Percentiles rank a stretch among this genome's conserved stretches.
Conservation (phyloP, 2,329 filamentous ascomycete genomes). For the Trichothecium sympodiale region DNA sequence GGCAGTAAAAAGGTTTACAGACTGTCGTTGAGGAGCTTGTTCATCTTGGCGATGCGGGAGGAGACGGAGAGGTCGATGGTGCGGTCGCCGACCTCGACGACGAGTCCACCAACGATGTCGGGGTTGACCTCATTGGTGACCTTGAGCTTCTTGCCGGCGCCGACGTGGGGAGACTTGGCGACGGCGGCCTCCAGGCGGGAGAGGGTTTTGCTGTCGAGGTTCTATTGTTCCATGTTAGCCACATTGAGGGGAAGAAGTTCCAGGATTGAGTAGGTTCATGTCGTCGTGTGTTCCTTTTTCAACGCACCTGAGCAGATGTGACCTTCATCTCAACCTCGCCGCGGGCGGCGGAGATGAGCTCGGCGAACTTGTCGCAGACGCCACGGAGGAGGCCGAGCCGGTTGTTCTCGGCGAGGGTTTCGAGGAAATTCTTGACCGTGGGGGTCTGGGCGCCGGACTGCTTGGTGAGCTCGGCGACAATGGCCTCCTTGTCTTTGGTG, state of each 20-base stretch:
- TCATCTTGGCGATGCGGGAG: conserved; percentile 91
- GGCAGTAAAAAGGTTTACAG: conserved; percentile 55
- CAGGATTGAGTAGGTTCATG: no score
- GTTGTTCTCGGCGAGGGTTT: conserved; percentile 92
- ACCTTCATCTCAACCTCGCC: conserved; percentile 92
- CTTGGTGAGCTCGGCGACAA: conserved; percentile 83
- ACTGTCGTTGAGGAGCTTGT: conserved; percentile 95
- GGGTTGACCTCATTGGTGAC: conserved; percentile 91
- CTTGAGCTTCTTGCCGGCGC: conserved; percentile 95
- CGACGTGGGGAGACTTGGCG: conserved; percentile 78
- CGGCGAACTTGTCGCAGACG: conserved; percentile 76
- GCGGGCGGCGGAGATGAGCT: conserved; percentile 77
- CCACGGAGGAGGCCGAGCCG: conserved; percentile 71
- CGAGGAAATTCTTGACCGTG: conserved; percentile 89
- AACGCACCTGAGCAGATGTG: conserved; percentile 74
- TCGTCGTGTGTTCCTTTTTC: no score
- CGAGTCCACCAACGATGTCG: conserved; percentile 83
- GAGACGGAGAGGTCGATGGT: conserved; percentile 97
- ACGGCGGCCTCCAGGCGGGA: conserved; percentile 78
- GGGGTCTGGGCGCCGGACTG: conserved; percentile 62
- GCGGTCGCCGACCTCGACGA: conserved; percentile 94
- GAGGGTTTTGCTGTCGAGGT: conserved; percentile 80
- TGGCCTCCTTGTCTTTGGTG: conserved; percentile 69
- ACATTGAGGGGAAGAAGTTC: no score
- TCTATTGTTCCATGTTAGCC: conserved; percentile 33